phyloP scores from a whole-genome alignment of 495 filamentous ascomycete genomes.

The Talaromyces nanjingensis region DNA sequence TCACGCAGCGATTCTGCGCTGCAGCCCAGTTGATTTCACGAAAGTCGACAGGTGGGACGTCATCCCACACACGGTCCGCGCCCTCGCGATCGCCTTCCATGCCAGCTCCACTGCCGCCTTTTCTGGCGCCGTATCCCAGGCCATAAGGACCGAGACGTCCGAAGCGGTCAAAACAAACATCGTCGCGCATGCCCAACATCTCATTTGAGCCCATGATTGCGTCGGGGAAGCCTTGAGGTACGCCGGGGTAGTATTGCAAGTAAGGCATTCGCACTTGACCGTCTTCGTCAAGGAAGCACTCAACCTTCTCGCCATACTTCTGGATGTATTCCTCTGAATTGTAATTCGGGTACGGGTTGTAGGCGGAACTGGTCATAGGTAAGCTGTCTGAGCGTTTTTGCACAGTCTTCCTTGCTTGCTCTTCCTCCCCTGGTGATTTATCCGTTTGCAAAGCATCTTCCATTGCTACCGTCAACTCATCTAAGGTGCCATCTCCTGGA shows the following conservation, averaged over 20 bases:
- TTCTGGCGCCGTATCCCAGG: slow-evolving; percentile 67
- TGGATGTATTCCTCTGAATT: slow-evolving; percentile 48
- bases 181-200: slow-evolving; percentile 70
- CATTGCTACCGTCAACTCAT: slow-evolving; percentile 18
- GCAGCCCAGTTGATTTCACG: slow-evolving; percentile 66
- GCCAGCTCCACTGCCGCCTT: slow-evolving; percentile 76
- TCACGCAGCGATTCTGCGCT: slow-evolving; percentile 61
- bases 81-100: slow-evolving; percentile 74
- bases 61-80: slow-evolving; percentile 65
- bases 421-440: slow-evolving; percentile 23
- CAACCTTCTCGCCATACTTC: slow-evolving; percentile 56
- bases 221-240: slow-evolving; percentile 75
- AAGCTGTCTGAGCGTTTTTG: slow-evolving; percentile 8
- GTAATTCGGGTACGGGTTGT: slow-evolving; percentile 65
- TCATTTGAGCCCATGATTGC: slow-evolving; percentile 76
- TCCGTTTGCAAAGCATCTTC: slow-evolving; percentile 7
- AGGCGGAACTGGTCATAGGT: slow-evolving; percentile 49
- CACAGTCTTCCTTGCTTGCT: slow-evolving; percentile 1
- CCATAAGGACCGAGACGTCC: slow-evolving; percentile 87
- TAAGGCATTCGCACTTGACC: slow-evolving; percentile 56
- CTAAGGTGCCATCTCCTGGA: slow-evolving; percentile 42
- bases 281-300: slow-evolving; percentile 68
- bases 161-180: slow-evolving; percentile 91
- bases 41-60: slow-evolving; percentile 63
- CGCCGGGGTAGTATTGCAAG: slow-evolving; percentile 63